phyloP scores from a whole-genome alignment of 768 basidiomycete species.

The Termitomyces sp. region DNA sequence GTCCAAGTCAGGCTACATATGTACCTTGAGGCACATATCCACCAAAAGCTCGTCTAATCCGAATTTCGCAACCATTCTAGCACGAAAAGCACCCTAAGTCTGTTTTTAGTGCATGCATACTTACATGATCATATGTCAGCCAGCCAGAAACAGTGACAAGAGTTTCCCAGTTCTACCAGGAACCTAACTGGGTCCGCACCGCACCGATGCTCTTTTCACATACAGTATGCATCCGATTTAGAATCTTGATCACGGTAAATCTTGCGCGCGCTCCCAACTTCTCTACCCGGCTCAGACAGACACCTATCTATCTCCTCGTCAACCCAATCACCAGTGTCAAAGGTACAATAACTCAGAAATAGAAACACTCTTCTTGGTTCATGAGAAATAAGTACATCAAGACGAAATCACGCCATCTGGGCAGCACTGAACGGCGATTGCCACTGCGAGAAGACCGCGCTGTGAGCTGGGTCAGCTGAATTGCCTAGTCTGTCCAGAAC shows the following conservation, averaged over 20 bases:
- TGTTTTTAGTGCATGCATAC: too few relatives aligned
- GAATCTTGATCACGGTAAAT: background rate
- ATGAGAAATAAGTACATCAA: too few relatives aligned
- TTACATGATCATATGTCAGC: background rate
- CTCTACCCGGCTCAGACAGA: background rate
- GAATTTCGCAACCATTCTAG: background rate
- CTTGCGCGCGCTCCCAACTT: background rate
- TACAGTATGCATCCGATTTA: too few relatives aligned
- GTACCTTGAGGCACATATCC: constrained; percentile 8
- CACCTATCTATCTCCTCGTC: background rate
- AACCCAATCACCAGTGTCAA: background rate
- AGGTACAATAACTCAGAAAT: background rate
- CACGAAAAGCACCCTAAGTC: background rate
- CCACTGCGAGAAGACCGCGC: background rate
- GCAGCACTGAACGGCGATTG: background rate
- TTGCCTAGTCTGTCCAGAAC: too few relatives aligned
- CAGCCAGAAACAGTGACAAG: background rate
- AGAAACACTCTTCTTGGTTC: background rate
- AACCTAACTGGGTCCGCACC: background rate
- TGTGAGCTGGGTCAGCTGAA: background rate
- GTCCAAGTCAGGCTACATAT: background rate
- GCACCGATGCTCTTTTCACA: background rate
- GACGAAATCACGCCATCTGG: too few relatives aligned
- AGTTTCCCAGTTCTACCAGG: background rate
- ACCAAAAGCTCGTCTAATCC: background rate